phyloP scores from a whole-genome alignment of 768 basidiomycete genomes.

The Rhodotorula babjevae region DNA sequence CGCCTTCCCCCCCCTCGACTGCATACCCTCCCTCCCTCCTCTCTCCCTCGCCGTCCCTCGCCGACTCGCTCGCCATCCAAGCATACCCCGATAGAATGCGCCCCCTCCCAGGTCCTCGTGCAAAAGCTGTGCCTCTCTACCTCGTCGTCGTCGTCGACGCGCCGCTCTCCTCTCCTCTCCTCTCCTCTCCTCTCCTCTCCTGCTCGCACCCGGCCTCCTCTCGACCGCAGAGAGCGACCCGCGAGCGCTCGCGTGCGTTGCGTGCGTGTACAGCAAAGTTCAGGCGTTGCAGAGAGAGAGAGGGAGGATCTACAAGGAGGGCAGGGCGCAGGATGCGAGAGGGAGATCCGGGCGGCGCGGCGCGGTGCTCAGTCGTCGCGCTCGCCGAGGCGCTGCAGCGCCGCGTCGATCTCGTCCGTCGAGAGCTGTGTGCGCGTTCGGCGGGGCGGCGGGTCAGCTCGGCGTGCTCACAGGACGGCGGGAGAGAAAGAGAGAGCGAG shows the following conservation, averaged over 20 bases:
- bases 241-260: too few relatives aligned
- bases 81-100: neutral
- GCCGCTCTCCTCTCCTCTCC: too few relatives aligned
- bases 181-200: too few relatives aligned
- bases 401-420: constrained; percentile 5
- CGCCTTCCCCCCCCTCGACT: neutral
- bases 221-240: too few relatives aligned
- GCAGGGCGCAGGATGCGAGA: neutral
- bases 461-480: too few relatives aligned
- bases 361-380: constrained; percentile 2
- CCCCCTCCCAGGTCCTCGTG: too few relatives aligned
- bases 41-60: neutral
- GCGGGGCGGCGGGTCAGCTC: too few relatives aligned
- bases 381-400: neutral
- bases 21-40: neutral
- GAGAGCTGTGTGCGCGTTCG: constrained; percentile 1
- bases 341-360: neutral
- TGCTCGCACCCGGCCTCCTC: too few relatives aligned
- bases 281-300: neutral
- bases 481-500: neutral
- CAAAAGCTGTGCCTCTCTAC: too few relatives aligned
- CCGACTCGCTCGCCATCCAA: neutral
- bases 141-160: too few relatives aligned
- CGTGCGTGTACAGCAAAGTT: neutral
- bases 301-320: too few relatives aligned